Evolutionary conservation across 2,329 filamentous ascomycete species (phyloP), one percentile per base, ranked within the genome.

Genomic region (Fusarium duplospermum): DNA sequence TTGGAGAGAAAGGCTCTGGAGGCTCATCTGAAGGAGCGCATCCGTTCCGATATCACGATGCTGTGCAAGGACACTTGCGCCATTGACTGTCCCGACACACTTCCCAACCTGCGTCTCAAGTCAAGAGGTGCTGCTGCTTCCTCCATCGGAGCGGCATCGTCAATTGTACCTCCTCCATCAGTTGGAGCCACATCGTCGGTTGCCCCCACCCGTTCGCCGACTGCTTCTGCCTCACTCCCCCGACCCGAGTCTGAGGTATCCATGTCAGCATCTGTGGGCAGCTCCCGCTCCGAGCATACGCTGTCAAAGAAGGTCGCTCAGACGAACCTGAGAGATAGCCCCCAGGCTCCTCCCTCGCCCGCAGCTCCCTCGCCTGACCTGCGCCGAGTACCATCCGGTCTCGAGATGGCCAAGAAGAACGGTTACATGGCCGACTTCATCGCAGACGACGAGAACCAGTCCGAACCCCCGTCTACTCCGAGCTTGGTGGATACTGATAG

Each of bases 31-130:
- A 84, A 83, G 66, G 79, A 83, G 13, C 85, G 86, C 22, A 86
- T 89, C 50, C 82, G 86, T 40, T 77, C 80, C 10, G 87, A 89
- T 63, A 83, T 89, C 24, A 83, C 85, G 45, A 84, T 84, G 78
- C 79, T 89, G 20, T 88, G 86, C 73, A 86, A 83, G 70, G 88
- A 89, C 70, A 89, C 87, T 1, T 86, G 86, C 69, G 83, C 83
- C 16, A 81, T 89, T 20, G 81, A 83, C 40, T 76, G 77, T 54
- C 67, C 76, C 33, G 79, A 81, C 38, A 64, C 71, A 18, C 66
- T 81, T 13, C 71, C 78, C 22, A 81, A 80, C 61, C 62, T 81
- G 54, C 75, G 73, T 18, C 64, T 80, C 14, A 75, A 75, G 57
- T 68, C 58, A 57, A 72, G 64, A 38, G 72, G 75, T 27, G 66